Conservation (phyloP, 2,329 filamentous ascomycete genomes). For the Penicillium sp. region DNA sequence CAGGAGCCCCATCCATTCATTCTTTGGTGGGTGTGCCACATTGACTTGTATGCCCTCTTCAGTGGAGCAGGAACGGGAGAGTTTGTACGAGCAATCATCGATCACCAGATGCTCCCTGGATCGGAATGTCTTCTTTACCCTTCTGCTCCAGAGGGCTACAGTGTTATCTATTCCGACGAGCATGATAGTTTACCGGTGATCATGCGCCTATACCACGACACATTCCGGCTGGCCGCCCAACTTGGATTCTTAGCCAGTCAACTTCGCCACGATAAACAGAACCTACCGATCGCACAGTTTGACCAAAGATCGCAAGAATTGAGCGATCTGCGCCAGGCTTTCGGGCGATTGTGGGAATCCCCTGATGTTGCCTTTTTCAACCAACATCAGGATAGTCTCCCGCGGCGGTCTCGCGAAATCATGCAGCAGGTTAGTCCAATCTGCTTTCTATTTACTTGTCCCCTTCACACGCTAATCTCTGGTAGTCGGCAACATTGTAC, state of each 20-base stretch:
- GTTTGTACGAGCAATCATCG: conserved; percentile 50
- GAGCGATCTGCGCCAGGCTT: conserved; percentile 37
- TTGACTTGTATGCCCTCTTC: conserved; percentile 57
- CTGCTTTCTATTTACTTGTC: not conserved
- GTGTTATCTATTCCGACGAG: conserved; percentile 40
- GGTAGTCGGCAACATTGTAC: conserved; percentile 44
- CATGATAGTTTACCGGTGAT: conserved; percentile 41
- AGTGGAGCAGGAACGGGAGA: conserved; percentile 53
- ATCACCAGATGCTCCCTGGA: conserved; percentile 50
- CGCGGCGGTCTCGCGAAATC: conserved; percentile 35
- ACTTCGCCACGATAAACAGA: conserved; percentile 39
- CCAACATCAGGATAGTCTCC: conserved; percentile 38
- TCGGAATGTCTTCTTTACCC: conserved; percentile 40
- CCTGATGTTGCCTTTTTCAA: conserved; percentile 38
- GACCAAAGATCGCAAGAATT: conserved; percentile 34
- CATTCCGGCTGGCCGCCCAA: conserved; percentile 46
- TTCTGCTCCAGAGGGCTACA: conserved; percentile 34
- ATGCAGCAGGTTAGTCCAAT: conserved; percentile 47
- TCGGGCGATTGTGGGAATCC: conserved; percentile 41
- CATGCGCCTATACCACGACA: conserved; percentile 48
- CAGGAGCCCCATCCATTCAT: conserved; percentile 52
- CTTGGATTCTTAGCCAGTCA: conserved; percentile 46
- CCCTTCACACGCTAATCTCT: not conserved
- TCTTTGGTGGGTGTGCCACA: conserved; percentile 54
- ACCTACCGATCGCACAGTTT: conserved; percentile 23